Conservation (phyloP, 768 basidiomycete genomes). For the Mycena rebaudengoi region DNA sequence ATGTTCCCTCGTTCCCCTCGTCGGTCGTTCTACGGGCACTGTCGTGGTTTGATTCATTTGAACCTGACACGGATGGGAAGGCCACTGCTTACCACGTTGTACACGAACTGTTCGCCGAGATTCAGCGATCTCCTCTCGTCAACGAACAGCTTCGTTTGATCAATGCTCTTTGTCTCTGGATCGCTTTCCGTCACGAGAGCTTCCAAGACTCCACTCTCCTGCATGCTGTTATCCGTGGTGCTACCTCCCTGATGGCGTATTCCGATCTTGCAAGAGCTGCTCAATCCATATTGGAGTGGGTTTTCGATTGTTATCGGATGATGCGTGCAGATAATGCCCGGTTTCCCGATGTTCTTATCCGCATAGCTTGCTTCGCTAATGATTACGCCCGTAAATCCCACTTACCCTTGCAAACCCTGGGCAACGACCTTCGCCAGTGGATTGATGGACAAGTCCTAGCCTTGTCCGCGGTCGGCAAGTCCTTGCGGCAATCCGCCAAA, state of each 20-base stretch:
- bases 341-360: slow-evolving; percentile 73
- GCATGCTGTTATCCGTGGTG: slow-evolving; percentile 72
- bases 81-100: slow-evolving; percentile 82
- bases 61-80: slow-evolving; percentile 51
- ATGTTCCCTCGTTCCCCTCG: slow-evolving; percentile 66
- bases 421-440: slow-evolving; percentile 66
- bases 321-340: slow-evolving; percentile 53
- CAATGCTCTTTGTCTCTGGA: slow-evolving; percentile 77
- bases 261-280: slow-evolving; percentile 71
- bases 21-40: slow-evolving; percentile 61
- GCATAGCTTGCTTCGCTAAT: slow-evolving; percentile 68
- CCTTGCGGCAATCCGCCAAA: slow-evolving; percentile 43
- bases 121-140: slow-evolving; percentile 75
- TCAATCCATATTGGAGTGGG: slow-evolving; percentile 85
- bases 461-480: slow-evolving; percentile 44
- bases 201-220: slow-evolving; percentile 70
- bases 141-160: slow-evolving; percentile 85
- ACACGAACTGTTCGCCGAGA: slow-evolving; percentile 72
- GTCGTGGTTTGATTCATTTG: slow-evolving; percentile 61
- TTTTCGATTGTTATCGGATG: slow-evolving; percentile 61
- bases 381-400: slow-evolving; percentile 54
- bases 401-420: slow-evolving; percentile 42
- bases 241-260: slow-evolving; percentile 70
- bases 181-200: slow-evolving; percentile 64
- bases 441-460: slow-evolving; percentile 61